Evolutionary conservation across 495 filamentous ascomycete genomes (phyloP), one percentile per base, ranked within the genome.

Genomic region (Tricharina praecox): DNA sequence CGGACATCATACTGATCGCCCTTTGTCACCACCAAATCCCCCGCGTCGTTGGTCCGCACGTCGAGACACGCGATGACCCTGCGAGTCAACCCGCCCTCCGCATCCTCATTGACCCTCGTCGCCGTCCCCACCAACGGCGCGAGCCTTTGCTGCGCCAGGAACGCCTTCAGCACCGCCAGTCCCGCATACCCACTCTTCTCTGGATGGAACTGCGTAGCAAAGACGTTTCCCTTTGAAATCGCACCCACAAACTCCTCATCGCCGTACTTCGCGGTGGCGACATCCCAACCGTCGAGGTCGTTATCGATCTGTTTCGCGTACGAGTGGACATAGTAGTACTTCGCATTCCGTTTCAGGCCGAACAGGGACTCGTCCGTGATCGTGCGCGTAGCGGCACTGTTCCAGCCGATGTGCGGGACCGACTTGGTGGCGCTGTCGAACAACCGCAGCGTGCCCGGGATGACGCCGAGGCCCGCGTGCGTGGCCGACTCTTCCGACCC

Each of bases 1-100:
- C 90, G 80, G n/a, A 97, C 90, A 58, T 97, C 90, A 65, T 97
- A 97, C 58, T 96, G 90, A 61, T 97, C 90, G 7, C 90, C 90
- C 65, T 97, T 97, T 3, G 90, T 97, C 13, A 97, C 90, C 0
- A 97, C 92, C 15, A 97, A 66, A 63, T 96, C 92, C 3, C 92
- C 92, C 39, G 81, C 68, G 62, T 97, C 92, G 61, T 97, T 96
- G n/a, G 90, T 75, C 7, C 90, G 81, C 23, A 97, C 90, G 61
- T 97, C 90, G 13, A 97, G 74, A 58, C 90, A 97, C 2, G 92
- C 90, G 59, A 97, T 96, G 7, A 97, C 75, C 41, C 90, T 71
- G 43, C 83, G 70, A 11, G 92, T 97, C 42, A 96, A 66, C 0
- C 90, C 92, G 0, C 49, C 45, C 11, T 9, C 7, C 8, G 23